phyloP scores from a whole-genome alignment of 2,329 filamentous ascomycete genomes.

The Cordyceps farinosa region DNA sequence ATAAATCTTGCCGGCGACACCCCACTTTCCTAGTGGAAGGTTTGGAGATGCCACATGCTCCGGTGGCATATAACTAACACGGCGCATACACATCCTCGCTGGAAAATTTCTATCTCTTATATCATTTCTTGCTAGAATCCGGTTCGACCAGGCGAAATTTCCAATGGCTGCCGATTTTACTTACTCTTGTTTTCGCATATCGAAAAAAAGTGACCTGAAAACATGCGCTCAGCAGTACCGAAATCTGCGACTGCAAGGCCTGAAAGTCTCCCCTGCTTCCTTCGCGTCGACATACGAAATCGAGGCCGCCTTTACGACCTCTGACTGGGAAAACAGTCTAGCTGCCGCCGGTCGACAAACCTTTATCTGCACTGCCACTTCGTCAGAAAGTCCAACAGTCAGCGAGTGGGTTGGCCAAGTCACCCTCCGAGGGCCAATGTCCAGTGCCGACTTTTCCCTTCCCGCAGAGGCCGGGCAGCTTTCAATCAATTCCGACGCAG shows the following conservation, averaged over 20 bases:
- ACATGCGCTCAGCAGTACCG: not conserved
- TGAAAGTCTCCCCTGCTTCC: not conserved
- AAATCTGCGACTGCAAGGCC: not conserved
- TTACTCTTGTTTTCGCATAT: not conserved
- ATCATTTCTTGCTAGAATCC: not conserved
- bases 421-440: conserved; percentile 16
- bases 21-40: not conserved
- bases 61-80: not conserved
- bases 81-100: not conserved
- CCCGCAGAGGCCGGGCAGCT: conserved; percentile 9
- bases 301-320: not conserved
- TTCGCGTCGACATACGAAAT: not conserved
- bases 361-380: conserved; percentile 11
- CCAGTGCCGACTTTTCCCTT: not conserved
- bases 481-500: not conserved
- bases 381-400: not conserved
- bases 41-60: not conserved
- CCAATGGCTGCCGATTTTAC: not conserved
- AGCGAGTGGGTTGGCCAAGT: conserved; percentile 18
- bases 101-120: not conserved
- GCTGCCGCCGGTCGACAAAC: not conserved
- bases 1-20: not conserved
- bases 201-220: not conserved
- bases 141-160: not conserved
- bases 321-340: not conserved